Conservation (phyloP, 1,284 basidiomycete species). For the Neolentinus lepideus region DNA sequence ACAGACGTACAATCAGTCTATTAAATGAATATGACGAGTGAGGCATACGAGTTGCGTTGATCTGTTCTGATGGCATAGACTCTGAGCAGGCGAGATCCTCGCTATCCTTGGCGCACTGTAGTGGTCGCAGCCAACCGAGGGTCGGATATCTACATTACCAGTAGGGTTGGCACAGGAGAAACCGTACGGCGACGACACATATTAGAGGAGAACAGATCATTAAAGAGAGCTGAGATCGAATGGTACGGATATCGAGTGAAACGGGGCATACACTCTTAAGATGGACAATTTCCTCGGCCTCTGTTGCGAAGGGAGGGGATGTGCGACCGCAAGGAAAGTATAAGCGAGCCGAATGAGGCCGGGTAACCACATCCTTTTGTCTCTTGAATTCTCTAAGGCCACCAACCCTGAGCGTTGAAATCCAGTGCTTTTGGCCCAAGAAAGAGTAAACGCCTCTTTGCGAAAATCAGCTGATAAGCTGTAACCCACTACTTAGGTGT, state of each 20-base stretch:
- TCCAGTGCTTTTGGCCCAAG: too few relatives aligned
- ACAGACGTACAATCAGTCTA: too few relatives aligned
- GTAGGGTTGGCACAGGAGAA: constrained; percentile 34
- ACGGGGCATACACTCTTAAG: not conserved
- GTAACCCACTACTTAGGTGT: too few relatives aligned
- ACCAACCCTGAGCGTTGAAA: too few relatives aligned
- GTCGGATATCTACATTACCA: constrained; percentile 25
- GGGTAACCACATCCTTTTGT: not conserved
- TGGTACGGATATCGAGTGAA: not conserved
- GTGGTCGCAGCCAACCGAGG: constrained; percentile 15
- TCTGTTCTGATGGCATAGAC: constrained; percentile 17
- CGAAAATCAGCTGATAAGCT: too few relatives aligned
- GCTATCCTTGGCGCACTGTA: constrained; percentile 17
- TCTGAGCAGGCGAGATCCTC: constrained; percentile 23
- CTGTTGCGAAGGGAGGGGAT: not conserved
- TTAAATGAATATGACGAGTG: too few relatives aligned
- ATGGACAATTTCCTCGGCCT: not conserved
- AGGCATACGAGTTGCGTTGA: constrained; percentile 18
- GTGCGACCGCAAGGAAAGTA: not conserved
- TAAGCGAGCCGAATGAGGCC: not conserved
- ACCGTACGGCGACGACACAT: constrained; percentile 32
- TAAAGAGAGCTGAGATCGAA: not conserved
- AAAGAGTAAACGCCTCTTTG: too few relatives aligned
- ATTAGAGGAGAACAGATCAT: constrained; percentile 22
- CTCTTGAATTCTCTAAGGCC: not conserved